A percentile compares a stretch with the other conserved stretches of the same genome.
Evolutionary conservation across 306 rosid genomes (phyloP).

Genomic region (Medicago arabica): DNA sequence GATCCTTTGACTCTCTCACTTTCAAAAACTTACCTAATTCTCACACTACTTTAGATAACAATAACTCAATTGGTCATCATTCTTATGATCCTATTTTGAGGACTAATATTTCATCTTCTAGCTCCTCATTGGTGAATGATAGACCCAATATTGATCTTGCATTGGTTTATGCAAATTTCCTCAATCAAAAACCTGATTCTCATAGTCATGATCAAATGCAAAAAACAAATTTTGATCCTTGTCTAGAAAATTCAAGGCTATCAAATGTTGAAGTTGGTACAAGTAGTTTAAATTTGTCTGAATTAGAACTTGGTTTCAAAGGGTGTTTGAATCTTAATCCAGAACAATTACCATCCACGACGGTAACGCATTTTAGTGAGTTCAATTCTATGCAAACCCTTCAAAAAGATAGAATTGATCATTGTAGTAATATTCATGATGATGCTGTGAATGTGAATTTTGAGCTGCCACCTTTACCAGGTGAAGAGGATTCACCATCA

Average conservation of each 20-base stretch:
- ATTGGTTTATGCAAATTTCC: slow-evolving; percentile 74
- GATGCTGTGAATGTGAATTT: slow-evolving; percentile 42
- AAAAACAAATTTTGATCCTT: slow-evolving; percentile 46
- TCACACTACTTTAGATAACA: too few species aligned
- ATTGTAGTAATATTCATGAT: slow-evolving; percentile 28
- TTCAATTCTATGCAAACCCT: slow-evolving; percentile 48
- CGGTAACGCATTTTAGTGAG: slow-evolving; percentile 37
- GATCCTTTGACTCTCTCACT: slow-evolving; percentile 38
- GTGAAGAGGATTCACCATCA: slow-evolving; percentile 53
- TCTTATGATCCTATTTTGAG: slow-evolving; percentile 41
- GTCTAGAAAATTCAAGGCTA: slow-evolving; percentile 46
- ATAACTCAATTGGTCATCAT: background rate
- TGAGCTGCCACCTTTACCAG: slow-evolving; percentile 74
- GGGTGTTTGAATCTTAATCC: slow-evolving; percentile 47
- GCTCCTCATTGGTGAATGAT: slow-evolving; percentile 45
- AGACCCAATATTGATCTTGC: slow-evolving; percentile 80
- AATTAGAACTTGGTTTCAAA: slow-evolving; percentile 41
- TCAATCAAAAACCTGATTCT: slow-evolving; percentile 61
- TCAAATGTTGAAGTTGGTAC: slow-evolving; percentile 31
- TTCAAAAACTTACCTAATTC: slow-evolving; percentile 20
- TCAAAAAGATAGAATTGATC: slow-evolving; percentile 43
- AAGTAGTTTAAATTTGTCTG: slow-evolving; percentile 34
- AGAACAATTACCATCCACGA: slow-evolving; percentile 32
- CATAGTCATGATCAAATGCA: slow-evolving; percentile 32
- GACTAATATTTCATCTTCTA: slow-evolving; percentile 42